Base-by-base conservation (phyloP, 106 monocot species). In the Dioscorea zingiberensis region DNA sequence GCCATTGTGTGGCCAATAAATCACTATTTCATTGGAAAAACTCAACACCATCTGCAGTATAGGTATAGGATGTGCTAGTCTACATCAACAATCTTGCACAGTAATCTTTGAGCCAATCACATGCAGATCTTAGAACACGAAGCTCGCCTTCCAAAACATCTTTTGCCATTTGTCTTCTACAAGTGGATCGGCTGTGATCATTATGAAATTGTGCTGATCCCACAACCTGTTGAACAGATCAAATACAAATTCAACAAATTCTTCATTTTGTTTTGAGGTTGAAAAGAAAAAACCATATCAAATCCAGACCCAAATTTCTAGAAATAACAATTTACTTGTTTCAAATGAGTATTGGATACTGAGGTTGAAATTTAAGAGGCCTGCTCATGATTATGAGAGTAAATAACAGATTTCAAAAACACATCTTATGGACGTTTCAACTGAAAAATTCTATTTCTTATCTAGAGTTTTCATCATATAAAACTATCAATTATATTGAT, bases 61-160 rank as follows among this genome's bases (percentile, higher is more conserved):
- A 38, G 38, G 0, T 38, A 38, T 10, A 38, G 38, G 4, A 38
- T 38, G 4, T 38, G 38, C 10, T 38, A 38, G 38, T 38, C 38
- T 38, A 38, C 10, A 8, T 6, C 38, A 38, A 38, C 38, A 38
- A 6, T 38, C 38, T 30, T 3, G 27, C 56, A 49, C 66, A 71
- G 48, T 77, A 77, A 77, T 71, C 58, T 26, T 23, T 17, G 11
- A 77, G 57, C 71, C 77, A 77, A 12, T 19, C 59, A 23, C 48
- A 26, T n/a, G 53, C 77, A 13, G 71, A 77, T 29, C 60, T 71
- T 26, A 77, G 38, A 27, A 77, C 71, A 15, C 77, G 49, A n/a
- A 71, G 71, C 25, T 77, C 71, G 14, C 77, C 77, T 3, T 28
- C 32, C 7, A 77, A 38, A 21, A 77, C 66, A 71, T 77, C 77